Evolutionary conservation across 2,329 filamentous ascomycete genomes (phyloP).

Genomic region (Phoma herbarum): DNA sequence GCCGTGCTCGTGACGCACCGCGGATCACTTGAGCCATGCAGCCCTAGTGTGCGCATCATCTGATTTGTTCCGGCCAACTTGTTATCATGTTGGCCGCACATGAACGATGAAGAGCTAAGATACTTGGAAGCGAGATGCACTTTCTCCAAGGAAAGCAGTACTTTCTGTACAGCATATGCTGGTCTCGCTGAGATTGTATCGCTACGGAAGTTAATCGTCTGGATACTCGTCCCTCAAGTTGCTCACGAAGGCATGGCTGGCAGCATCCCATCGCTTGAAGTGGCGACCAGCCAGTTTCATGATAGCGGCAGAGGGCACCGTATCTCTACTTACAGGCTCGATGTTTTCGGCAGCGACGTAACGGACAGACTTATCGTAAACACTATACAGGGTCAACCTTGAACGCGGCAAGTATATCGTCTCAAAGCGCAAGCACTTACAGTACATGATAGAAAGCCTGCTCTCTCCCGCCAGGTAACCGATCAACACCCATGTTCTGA

Average conservation of each 20-base stretch:
- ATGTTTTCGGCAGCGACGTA: slow-evolving; percentile 88
- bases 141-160: no score
- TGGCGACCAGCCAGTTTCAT: slow-evolving; percentile 79
- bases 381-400: slow-evolving; percentile 53
- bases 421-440: slow-evolving; percentile 64
- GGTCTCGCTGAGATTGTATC: no score
- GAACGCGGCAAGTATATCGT: neutral
- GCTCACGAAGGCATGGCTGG: slow-evolving; percentile 76
- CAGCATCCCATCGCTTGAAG: slow-evolving; percentile 84
- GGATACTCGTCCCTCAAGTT: slow-evolving; percentile 86
- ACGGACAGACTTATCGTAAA: slow-evolving; percentile 72
- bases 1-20: no score
- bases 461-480: slow-evolving; percentile 64
- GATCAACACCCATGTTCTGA: slow-evolving; percentile 69
- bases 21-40: no score
- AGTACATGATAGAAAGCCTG: slow-evolving; percentile 87
- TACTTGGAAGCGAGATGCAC: no score
- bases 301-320: slow-evolving; percentile 64
- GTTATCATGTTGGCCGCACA: no score
- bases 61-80: no score
- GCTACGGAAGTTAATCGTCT: no score
- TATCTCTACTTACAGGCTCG: slow-evolving; percentile 49
- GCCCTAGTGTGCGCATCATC: no score
- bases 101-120: no score
- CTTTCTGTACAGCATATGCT: no score